A percentile compares a stretch with the other conserved stretches of the same genome.
phyloP scores from a whole-genome alignment of 2,329 filamentous ascomycete genomes.

The Berkeleyomyces rouxiae region DNA sequence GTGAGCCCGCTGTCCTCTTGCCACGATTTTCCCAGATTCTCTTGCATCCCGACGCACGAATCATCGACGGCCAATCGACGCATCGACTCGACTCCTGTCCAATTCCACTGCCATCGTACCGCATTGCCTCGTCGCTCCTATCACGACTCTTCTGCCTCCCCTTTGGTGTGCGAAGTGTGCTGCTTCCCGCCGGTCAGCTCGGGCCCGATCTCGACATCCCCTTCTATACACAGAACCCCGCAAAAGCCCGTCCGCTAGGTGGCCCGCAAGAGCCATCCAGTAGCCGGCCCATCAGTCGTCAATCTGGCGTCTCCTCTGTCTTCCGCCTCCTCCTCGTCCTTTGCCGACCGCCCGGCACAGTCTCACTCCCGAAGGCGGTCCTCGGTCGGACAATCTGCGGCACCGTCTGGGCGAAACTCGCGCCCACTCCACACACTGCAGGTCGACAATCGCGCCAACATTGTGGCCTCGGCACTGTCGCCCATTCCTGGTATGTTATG shows the following conservation, averaged over 20 bases:
- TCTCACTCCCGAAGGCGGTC: constrained; percentile 36
- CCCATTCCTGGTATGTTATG: constrained; percentile 12
- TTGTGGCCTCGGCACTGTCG: constrained; percentile 7
- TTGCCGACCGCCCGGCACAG: constrained; percentile 30
- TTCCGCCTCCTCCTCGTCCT: constrained; percentile 36
- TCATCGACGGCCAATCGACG: neutral
- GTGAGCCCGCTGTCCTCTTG: neutral
- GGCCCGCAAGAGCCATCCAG: constrained; percentile 12
- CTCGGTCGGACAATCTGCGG: constrained; percentile 24
- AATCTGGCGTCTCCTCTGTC: constrained; percentile 16
- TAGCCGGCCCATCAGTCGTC: constrained; percentile 12
- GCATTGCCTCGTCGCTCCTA: too few relatives aligned
- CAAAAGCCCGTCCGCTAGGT: constrained; percentile 13
- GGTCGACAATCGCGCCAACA: constrained; percentile 6
- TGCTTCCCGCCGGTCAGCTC: neutral
- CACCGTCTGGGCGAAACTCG: constrained; percentile 18
- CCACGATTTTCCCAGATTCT: neutral
- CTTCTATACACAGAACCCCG: neutral
- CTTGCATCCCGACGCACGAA: neutral
- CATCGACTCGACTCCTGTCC: neutral
- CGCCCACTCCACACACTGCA: constrained; percentile 10
- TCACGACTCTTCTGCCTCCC: neutral
- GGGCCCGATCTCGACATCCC: neutral
- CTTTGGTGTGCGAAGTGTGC: neutral
- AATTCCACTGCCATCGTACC: too few relatives aligned